phyloP scores from a whole-genome alignment of 2,329 filamentous ascomycete genomes.

The Sordariomycetes sp. region DNA sequence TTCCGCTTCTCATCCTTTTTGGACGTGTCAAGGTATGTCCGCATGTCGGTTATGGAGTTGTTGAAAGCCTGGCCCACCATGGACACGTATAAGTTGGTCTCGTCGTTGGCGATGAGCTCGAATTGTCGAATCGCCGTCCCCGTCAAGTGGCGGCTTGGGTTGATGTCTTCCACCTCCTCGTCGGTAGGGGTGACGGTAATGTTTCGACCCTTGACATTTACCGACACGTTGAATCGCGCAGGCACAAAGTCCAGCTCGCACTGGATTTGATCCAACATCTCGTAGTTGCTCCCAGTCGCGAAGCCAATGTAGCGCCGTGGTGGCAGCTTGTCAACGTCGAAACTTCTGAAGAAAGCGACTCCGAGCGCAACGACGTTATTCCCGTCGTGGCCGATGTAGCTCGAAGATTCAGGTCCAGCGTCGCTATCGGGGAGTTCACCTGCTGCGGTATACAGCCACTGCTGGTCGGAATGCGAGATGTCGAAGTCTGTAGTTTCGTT shows the following conservation, averaged over 20 bases:
- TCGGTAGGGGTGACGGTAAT: conserved; percentile 1
- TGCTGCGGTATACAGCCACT: background rate
- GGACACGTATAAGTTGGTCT: conserved; percentile 25
- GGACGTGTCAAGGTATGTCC: background rate
- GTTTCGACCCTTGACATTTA: background rate
- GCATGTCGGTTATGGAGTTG: conserved; percentile 14
- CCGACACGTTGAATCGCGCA: conserved; percentile 1
- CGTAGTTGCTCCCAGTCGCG: conserved; percentile 1
- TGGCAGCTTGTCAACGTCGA: background rate
- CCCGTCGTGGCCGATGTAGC: background rate
- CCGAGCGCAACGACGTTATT: conserved; percentile 1
- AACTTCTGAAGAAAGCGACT: background rate
- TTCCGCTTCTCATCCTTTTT: background rate
- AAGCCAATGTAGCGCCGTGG: background rate
- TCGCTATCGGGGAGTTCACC: conserved; percentile 2
- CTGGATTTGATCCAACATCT: conserved; percentile 1
- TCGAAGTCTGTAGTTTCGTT: conserved; percentile 21
- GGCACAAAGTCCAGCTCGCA: conserved; percentile 1
- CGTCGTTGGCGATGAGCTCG: conserved; percentile 23
- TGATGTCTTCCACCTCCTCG: background rate
- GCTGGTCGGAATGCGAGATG: background rate
- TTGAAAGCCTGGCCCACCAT: conserved; percentile 23
- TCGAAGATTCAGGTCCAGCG: background rate
- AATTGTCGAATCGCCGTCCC: conserved; percentile 19
- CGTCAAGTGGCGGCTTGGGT: conserved; percentile 1